Evolutionary conservation across 169 alveolate species (phyloP).

Genomic region (Cryptosporidium parvum): DNA sequence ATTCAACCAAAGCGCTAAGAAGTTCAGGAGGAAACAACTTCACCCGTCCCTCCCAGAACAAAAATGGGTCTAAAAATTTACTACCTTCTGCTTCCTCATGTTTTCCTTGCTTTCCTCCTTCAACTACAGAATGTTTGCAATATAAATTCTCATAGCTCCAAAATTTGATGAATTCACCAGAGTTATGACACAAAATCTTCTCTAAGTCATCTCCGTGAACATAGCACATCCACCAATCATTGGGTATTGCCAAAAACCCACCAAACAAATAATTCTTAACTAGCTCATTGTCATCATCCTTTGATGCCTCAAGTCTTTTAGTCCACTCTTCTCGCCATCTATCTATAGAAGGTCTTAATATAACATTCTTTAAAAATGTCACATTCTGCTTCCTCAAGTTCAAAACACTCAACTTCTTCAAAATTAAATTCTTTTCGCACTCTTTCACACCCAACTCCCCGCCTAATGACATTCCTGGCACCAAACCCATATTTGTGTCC

Average conservation of each 20-base stretch:
- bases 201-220: slow-evolving; percentile 67
- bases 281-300: slow-evolving; percentile 31
- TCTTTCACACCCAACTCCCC: neutral
- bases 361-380: slow-evolving; percentile 26
- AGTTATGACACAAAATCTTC: slow-evolving; percentile 26
- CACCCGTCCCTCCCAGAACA: slow-evolving; percentile 59
- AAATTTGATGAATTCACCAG: slow-evolving; percentile 6
- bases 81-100: neutral
- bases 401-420: slow-evolving; percentile 35
- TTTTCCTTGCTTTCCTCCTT: neutral
- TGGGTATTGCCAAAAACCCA: slow-evolving; percentile 51
- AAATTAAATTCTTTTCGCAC: neutral
- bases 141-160: slow-evolving; percentile 30
- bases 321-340: slow-evolving; percentile 69
- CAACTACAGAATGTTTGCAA: neutral
- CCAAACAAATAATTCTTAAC: slow-evolving; percentile 27
- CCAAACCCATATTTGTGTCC: slow-evolving; percentile 5
- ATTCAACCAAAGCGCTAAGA: slow-evolving; percentile 22
- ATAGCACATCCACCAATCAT: slow-evolving; percentile 64
- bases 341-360: slow-evolving; percentile 47
- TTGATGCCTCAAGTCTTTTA: slow-evolving; percentile 21
- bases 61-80: slow-evolving; percentile 51
- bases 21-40: slow-evolving; percentile 70
- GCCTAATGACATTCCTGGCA: neutral
- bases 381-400: slow-evolving; percentile 57